These are phyloP conservation scores for Puccinia triticina DNA, from an alignment of 1,284 basidiomycete genomes.

Conservation along the genomic window DNA sequence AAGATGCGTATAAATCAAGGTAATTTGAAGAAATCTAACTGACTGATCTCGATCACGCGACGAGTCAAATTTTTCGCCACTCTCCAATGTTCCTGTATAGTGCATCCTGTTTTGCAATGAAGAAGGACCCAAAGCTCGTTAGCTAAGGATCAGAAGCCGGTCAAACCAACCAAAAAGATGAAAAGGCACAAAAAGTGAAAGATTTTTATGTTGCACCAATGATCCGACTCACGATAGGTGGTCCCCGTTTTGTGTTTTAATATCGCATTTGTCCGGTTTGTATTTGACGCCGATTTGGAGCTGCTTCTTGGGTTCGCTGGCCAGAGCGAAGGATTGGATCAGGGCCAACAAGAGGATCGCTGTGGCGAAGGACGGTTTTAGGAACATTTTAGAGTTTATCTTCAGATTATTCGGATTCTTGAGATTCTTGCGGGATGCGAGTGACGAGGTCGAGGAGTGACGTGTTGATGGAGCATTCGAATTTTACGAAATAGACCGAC, in stretches of 20 bases:
- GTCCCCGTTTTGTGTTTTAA: slow-evolving; percentile 45
- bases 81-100: slow-evolving; percentile 47
- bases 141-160: not conserved
- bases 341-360: slow-evolving; percentile 3
- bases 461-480: too few species aligned
- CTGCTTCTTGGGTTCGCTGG: slow-evolving; percentile 1
- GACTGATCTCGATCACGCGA: slow-evolving; percentile 46
- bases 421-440: not conserved
- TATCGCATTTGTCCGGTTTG: slow-evolving; percentile 36
- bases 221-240: slow-evolving; percentile 43
- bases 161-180: not conserved
- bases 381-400: not conserved
- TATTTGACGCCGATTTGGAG: slow-evolving; percentile 45
- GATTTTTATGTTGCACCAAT: not conserved
- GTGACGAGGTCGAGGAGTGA: too few species aligned
- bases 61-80: slow-evolving; percentile 47
- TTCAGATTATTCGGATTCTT: not conserved
- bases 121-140: not conserved
- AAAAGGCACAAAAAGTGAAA: not conserved
- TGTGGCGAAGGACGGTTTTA: not conserved
- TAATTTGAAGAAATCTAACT: not conserved
- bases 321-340: not conserved
- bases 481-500: too few species aligned
- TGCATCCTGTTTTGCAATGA: slow-evolving; percentile 41
- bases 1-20: not conserved